Conservation (phyloP, 2,329 filamentous ascomycete genomes). For the Knufia fluminis region DNA sequence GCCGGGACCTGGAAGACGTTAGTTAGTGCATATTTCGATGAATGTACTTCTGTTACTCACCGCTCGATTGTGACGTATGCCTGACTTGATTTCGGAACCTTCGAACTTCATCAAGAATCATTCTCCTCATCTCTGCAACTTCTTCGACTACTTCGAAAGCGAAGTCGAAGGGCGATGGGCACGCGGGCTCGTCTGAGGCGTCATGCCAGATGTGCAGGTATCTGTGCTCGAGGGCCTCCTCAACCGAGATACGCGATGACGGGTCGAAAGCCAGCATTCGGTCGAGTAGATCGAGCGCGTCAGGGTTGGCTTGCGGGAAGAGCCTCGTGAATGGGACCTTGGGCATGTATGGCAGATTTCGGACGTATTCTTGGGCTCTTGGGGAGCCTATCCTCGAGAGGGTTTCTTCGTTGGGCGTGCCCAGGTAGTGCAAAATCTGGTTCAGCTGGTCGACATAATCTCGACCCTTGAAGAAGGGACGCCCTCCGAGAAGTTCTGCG, state of each 20-base stretch:
- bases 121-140: conserved; percentile 85
- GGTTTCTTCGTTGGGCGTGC: conserved; percentile 92
- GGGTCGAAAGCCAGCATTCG: conserved; percentile 97
- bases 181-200: conserved; percentile 86
- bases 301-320: conserved; percentile 91
- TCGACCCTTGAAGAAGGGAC: conserved; percentile 97
- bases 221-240: conserved; percentile 88
- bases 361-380: conserved; percentile 94
- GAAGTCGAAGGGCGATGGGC: conserved; percentile 93
- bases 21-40: conserved; percentile 31
- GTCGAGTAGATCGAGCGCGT: conserved; percentile 89
- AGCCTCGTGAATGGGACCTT: conserved; percentile 83
- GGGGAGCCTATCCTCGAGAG: conserved; percentile 88
- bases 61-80: too few species aligned
- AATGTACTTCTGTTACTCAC: too few species aligned
- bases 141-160: conserved; percentile 97
- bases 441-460: conserved; percentile 99
- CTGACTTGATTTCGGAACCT: conserved; percentile 63
- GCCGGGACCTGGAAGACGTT: conserved; percentile 6
- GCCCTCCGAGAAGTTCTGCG: conserved; percentile 86
- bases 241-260: conserved; percentile 82
- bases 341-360: conserved; percentile 88
- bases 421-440: conserved; percentile 96
- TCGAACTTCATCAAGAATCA: conserved; percentile 93
- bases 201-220: conserved; percentile 99